These are phyloP conservation scores for Mucor ambiguus DNA, from an alignment of 371 early-diverging fungal species.

Conservation along the genomic window DNA sequence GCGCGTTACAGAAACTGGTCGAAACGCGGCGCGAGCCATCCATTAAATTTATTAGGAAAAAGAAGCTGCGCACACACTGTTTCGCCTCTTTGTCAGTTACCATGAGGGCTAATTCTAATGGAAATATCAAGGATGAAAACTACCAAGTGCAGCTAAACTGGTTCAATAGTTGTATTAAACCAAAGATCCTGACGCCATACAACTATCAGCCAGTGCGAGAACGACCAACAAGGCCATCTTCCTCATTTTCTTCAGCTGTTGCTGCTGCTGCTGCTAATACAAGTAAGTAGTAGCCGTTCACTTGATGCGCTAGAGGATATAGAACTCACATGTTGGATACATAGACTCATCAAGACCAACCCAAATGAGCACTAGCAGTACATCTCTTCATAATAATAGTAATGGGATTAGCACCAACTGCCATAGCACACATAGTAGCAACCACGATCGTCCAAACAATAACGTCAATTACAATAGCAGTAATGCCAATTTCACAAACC, in stretches of 20 bases:
- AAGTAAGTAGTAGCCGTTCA: background rate
- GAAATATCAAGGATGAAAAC: conserved; percentile 10
- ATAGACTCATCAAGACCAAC: background rate
- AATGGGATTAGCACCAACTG: background rate
- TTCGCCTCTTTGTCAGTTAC: conserved; percentile 3
- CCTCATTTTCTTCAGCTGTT: background rate
- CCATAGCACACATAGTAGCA: background rate
- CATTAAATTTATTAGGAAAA: background rate
- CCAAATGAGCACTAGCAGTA: background rate
- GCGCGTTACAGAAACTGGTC: background rate
- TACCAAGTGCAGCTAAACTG: conserved; percentile 25
- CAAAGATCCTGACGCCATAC: conserved; percentile 10
- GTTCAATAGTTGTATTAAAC: conserved; percentile 18
- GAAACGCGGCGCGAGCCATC: background rate
- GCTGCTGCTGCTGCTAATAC: background rate
- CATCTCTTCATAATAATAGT: background rate
- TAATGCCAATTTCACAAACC: background rate
- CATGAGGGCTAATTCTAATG: background rate
- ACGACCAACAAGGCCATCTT: too few species aligned
- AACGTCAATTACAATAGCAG: background rate
- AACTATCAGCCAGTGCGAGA: background rate
- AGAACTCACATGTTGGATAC: background rate
- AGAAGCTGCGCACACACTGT: background rate
- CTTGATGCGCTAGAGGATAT: background rate
- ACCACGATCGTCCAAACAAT: too few species aligned